Evolutionary conservation across 495 filamentous ascomycete genomes (phyloP), one percentile per base, ranked within the genome.

Genomic region (Talaromyces adpressus): DNA sequence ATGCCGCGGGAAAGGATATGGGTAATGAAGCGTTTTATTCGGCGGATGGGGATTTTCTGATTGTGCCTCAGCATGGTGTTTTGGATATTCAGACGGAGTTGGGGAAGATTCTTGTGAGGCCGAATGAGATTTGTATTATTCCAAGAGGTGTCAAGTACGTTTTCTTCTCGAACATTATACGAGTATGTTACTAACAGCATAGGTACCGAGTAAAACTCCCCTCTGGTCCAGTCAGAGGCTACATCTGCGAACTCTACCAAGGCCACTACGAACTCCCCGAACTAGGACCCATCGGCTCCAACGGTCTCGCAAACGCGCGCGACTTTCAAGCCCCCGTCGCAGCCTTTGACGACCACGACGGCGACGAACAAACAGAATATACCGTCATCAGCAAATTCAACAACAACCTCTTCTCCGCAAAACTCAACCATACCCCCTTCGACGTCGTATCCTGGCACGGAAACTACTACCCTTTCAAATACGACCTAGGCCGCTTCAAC

Each of bases 281-380:
- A 68, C 81, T 97, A 3, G 92, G 92, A 2, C 92, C 92, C 39
- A 96, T 97, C 67, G 92, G 92, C 6, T 90, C 87, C 54, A 93
- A 93, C 69, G 82, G 92, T 49, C 86, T 97, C 4, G 92, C 92
- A 65, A 96, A 97, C 69, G 83, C 86, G 1, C 86, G 92, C 14
- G 92, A 97, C 71, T 97, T 97, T 77, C 91, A 95, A 75, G 85
- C 85, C 3, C 92, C 92, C 8, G 78, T 91, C 8, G 92, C 92
- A 14, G 71, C 77, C 56, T 97, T 93, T 69, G 85, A 86, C 41
- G 32, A 36, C 69, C 84, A 86, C 39, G 88, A 92, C 70, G 77
- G 80, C 20, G 73, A 81, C 63, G 61, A 72, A 60, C 7, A 1
- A 22, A 59, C 69, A 9, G 65, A 77, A 39, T 91, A 89, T 70